Conservation (phyloP, 176 grass and related monocot genomes). For the Ampelocalamus luodianensis region DNA sequence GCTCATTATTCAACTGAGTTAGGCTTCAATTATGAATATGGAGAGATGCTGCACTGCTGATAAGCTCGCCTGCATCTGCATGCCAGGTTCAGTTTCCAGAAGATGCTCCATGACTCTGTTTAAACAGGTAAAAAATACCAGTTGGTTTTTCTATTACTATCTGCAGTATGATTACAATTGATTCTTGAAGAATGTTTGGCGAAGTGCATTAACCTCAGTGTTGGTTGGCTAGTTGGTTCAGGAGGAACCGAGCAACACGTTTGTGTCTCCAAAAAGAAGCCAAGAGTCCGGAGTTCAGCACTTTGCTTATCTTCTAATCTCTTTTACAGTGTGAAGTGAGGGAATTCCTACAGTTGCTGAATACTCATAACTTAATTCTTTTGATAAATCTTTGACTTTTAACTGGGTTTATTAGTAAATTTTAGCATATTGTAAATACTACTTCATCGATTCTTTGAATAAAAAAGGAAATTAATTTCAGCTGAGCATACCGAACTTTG, state of each 20-base stretch:
- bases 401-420: background rate
- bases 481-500: background rate
- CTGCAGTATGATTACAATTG: background rate
- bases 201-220: slow-evolving; percentile 13
- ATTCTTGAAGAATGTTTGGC: slow-evolving; percentile 47
- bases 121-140: slow-evolving; percentile 30
- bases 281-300: background rate
- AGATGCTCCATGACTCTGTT: slow-evolving; percentile 45
- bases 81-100: slow-evolving; percentile 32
- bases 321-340: background rate
- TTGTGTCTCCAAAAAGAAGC: background rate
- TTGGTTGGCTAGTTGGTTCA: background rate
- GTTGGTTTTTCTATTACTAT: background rate
- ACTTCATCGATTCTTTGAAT: background rate
- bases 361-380: background rate
- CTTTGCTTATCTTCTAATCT: background rate
- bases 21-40: background rate
- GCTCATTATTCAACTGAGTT: background rate
- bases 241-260: background rate
- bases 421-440: background rate
- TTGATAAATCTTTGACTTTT: background rate
- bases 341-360: background rate
- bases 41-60: background rate
- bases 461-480: background rate
- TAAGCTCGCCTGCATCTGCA: slow-evolving; percentile 1